Evolutionary conservation across 768 basidiomycete genomes (phyloP), one percentile per base, ranked within the genome.

Genomic region (Phylloporus sp.): DNA sequence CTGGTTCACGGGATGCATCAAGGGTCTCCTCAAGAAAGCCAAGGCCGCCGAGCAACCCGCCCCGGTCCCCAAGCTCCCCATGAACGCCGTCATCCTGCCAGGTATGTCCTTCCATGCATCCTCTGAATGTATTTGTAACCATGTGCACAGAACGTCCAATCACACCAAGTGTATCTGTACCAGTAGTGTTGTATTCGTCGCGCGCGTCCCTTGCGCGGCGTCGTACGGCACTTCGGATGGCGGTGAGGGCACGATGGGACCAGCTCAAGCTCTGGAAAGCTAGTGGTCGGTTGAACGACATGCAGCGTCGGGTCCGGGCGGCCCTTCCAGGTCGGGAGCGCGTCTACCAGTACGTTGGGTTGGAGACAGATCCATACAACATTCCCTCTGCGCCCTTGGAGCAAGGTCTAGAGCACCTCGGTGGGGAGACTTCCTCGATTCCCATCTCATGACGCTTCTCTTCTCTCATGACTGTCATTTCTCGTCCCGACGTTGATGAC

Each of bases 1-100:
- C 32, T 84, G 82, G 82, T 82, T 84, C 65, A 46, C 56, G 2
- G 76, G 76, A 11, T 80, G 77, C 49, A 24, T 83, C 40, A 70
- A 69, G 52, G 79, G 80, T 1, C 76, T 80, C 54, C 28, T 75
- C 32, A 71, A 71, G 55, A 63, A 73, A 3, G 60, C 58, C 12
- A 58, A 60, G 32, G 9, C 18, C 6, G 29, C 10, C 6, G 32
- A 49, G 40, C 55, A 46, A 41, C 1, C 55, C 6, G 40, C 26
- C 6, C 48, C 56, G 26, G 48, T 7, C 3, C 5, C 42, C 16
- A 58, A 50, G 38, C 38, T 36, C 11, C 47, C 36, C 26, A 35
- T 54, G 35, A 52, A 54, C 7, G 18, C 24, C 4, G 20, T 27
- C n/a, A n/a, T 35, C 1, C 4, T 5, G 0, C 38, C 45, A 52